Evolutionary conservation across 2,329 filamentous ascomycete species (phyloP), one percentile per base, ranked within the genome.

Genomic region (Bipolaris oryzae): DNA sequence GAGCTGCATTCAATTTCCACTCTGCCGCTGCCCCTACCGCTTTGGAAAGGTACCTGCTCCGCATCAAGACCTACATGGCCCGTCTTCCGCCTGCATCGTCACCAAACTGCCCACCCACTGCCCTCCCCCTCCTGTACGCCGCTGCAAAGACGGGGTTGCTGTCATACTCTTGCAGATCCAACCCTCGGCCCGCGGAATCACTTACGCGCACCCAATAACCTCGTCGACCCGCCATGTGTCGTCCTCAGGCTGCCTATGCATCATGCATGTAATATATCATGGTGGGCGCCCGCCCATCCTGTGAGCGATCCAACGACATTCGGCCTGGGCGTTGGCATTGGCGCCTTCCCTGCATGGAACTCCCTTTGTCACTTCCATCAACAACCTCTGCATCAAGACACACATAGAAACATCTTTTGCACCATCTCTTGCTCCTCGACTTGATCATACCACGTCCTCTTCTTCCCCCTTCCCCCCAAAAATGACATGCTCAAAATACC

Each of bases 111-210:
- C 25, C 25, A 28, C 25, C 25, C 9, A 28, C 25, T 28, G 9
- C 25, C 63, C 60, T 69, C 65, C 69, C 68, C 57, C 64, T 64
- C 60, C 58, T 60, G 52, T 62, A 59, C 60, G 62, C 61, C 25
- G 45, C 64, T 71, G 69, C 67, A 73, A 41, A 54, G 62, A 63
- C 70, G 61, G 65, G 70, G 71, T 64, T 67, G 43, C 60, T 70
- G 62, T 70, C 71, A 74, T 72, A 68, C 62, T 64, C 67, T 63
- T 73, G 73, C 73, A 74, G 73, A 73, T 74, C 72, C 52, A 72
- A 63, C 64, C 64, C 61, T 58, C 68, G 72, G 72, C 63, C 68
- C 69, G 70, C 66, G 68, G 72, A 64, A 68, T 39, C 18, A 55
- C 57, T 62, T 72, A 69, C 73, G 71, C 73, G 69, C 66, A 37